Evolutionary conservation across 176 grass and related monocot genomes (phyloP), one percentile per base, ranked within the genome.

Genomic region (Aegilops tauschii): DNA sequence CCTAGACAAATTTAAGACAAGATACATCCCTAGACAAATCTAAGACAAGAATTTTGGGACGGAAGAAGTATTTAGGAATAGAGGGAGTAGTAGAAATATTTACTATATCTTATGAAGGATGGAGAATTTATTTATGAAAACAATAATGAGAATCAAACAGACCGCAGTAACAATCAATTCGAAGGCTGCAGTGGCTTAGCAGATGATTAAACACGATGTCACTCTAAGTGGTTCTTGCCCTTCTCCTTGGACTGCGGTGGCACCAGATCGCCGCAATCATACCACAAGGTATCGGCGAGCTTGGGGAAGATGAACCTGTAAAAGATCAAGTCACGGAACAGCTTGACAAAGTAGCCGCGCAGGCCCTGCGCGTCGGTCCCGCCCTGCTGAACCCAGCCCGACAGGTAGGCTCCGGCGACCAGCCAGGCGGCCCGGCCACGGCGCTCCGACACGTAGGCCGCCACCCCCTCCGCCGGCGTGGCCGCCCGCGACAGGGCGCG

Each of bases 251-350:
- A 45, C 0, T 1, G 18, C 16, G 79, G 21, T 11, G 42, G 42
- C 16, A 76, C 34, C n/a, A 91, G 69, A 32, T 92, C 64, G 17
- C 89, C 87, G 31, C 89, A 94, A 27, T 89, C 36, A 23, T 36
- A 86, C 88, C 86, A 91, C 52, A 64, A 69, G 0, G 84, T 72
- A 16, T 91, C 84, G 3, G 85, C 80, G 1, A 94, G 86, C 54
- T 70, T 52, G 8, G 84, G 83, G 10, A 91, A 94, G 71, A 94
- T 5, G 27, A 89, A 87, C 69, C 56, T 65, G 70, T 87, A 94
- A 42, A 94, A 94, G 69, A 94, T 35, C 30, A 36, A 65, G 47
- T 91, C 92, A 9, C 84, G 69, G 69, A 94, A 89, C 69, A 65
- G 34, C 83, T 54, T 89, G 5, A 84, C 70, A 29, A 82, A 1